Base-by-base conservation (phyloP, 805 yeast genomes). In the Debaryomyces castellii region DNA sequence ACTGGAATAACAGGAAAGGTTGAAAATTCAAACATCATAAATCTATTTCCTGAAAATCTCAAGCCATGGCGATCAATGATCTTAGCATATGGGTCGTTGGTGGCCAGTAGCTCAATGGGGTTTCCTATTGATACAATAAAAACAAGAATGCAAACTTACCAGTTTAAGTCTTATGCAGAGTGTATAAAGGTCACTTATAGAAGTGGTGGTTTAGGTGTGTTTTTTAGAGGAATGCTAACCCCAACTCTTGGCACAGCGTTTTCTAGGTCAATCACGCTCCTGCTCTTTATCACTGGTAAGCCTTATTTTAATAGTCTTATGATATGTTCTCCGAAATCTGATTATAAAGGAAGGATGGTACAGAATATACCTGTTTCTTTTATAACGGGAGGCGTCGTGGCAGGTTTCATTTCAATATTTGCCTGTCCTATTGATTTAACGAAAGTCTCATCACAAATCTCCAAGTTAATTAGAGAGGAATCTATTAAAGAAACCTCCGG, bases 381-480 rank as follows among this genome's bases (percentile, higher is more conserved):
- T 39, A 40, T 64, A 1, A 69, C 89, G 1, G 94, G 92, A 3
- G 63, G 76, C 2, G 50, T 77, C 0, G 78, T 89, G 0, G 92
- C 91, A 5, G 74, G 76, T 5, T 53, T 67, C 4, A 77, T 83
- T 17, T 72, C 85, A 3, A 25, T 71, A 4, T 76, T 80, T 56
- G 82, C 86, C 2, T 82, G 88, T 51, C 94, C 94, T 3, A 85
- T 86, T 58, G 94, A 86, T 60, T 76, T 85, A 63, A 79, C 87
- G 36, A 87, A 87, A 60, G 70, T 85, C 14, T 84, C 82, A 44
- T 83, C 88, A 35, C 94, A 86, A 61, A 76, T 86, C 30, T 83
- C 72, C 23, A 45, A 67, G 10, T 56, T 77, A 43, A 79, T 73
- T 37, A 53, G 57, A 40, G 40, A 30, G 16, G 37, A 41, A 22